phyloP scores from a whole-genome alignment of 164 flowering plant genomes.

The Liquidambar formosana region DNA sequence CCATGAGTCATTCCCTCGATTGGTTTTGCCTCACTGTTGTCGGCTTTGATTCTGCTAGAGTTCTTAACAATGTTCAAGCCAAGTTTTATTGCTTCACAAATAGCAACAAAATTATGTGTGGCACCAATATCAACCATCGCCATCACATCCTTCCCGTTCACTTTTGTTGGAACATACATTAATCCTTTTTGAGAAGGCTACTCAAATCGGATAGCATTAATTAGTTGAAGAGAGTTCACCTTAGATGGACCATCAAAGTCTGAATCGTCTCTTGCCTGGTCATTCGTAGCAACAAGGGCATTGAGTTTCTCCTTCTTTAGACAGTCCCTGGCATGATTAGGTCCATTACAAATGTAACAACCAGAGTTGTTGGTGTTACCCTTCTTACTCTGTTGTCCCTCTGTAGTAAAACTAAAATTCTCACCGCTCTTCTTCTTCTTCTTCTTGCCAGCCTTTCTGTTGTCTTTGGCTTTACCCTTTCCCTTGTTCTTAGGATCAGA shows the following conservation, averaged over 20 bases:
- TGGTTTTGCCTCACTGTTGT: background rate
- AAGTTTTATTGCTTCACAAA: background rate
- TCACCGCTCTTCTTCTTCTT: background rate
- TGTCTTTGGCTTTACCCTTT: background rate
- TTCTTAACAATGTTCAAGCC: background rate
- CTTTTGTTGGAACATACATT: background rate
- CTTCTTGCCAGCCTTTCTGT: background rate
- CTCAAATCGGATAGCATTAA: background rate
- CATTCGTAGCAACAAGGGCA: background rate
- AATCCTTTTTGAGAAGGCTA: background rate
- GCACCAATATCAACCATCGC: slow-evolving; percentile 10
- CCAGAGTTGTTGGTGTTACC: background rate
- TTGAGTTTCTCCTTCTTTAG: slow-evolving; percentile 3
- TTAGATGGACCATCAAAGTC: background rate
- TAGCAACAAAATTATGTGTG: slow-evolving; percentile 16
- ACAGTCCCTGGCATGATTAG: background rate
- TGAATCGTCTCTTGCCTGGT: background rate
- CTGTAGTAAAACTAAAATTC: no score
- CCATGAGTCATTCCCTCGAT: background rate
- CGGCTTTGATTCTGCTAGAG: background rate
- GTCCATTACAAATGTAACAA: slow-evolving; percentile 4
- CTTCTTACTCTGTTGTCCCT: no score
- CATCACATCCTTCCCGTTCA: background rate
- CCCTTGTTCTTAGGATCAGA: background rate
- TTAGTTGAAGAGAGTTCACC: background rate